Percentiles rank a stretch among this genome's conserved stretches.
Evolutionary conservation across 192 early-diverging fungal species (phyloP).

Genomic region (Linnemannia schmuckeri): DNA sequence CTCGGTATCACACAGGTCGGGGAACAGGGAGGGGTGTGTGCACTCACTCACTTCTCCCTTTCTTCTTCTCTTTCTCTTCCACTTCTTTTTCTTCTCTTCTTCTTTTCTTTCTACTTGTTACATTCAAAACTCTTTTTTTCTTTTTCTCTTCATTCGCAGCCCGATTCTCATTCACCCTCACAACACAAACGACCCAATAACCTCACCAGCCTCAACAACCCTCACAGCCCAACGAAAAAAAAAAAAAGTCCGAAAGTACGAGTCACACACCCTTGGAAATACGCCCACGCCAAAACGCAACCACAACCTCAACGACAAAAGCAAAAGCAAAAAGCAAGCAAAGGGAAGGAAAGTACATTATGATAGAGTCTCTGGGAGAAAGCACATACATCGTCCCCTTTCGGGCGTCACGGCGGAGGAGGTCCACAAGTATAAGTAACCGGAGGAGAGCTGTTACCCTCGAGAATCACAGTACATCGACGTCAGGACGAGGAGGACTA

Average conservation of each 20-base stretch:
- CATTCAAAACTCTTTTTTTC: neutral
- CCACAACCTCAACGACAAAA: neutral
- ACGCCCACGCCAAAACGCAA: neutral
- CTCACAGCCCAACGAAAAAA: neutral
- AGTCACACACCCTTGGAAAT: neutral
- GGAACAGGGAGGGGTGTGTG: neutral
- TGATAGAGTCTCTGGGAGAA: neutral
- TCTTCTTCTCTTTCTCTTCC: neutral
- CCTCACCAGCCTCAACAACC: neutral
- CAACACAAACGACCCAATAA: neutral
- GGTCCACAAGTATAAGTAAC: neutral
- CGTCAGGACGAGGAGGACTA: neutral
- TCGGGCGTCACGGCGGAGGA: neutral
- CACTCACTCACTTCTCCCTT: neutral
- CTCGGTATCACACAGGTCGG: neutral
- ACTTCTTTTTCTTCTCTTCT: neutral
- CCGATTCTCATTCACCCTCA: neutral
- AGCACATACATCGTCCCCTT: constrained; percentile 2
- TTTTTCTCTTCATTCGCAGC: neutral
- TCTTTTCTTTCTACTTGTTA: neutral
- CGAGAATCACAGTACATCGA: too few species aligned
- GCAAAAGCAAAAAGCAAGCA: neutral
- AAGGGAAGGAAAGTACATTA: too few species aligned
- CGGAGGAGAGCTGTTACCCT: too few species aligned
- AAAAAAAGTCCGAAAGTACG: constrained; percentile 4